phyloP scores from a whole-genome alignment of 768 basidiomycete species.

The Hygrocybe punicea region DNA sequence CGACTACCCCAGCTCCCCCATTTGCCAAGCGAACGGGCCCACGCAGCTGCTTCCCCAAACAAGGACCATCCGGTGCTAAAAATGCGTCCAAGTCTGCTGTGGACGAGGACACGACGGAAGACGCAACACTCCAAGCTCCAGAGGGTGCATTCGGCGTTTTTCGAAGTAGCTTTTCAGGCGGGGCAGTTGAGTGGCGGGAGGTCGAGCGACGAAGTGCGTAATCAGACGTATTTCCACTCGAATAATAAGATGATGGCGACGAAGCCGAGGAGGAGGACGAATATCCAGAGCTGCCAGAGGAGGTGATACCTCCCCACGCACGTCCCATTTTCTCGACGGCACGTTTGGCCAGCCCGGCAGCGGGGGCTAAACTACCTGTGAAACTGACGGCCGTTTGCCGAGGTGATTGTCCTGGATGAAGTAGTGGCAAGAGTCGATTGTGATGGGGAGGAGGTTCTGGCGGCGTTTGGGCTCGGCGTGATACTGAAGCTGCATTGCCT shows the following conservation, averaged over 20 bases:
- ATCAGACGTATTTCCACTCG: slow-evolving; percentile 25
- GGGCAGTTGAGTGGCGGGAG: slow-evolving; percentile 27
- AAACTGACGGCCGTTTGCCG: slow-evolving; percentile 73
- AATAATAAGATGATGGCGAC: slow-evolving; percentile 39
- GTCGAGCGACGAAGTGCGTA: slow-evolving; percentile 36
- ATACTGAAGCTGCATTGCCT: slow-evolving; percentile 4
- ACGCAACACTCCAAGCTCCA: slow-evolving; percentile 45
- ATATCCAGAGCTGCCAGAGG: slow-evolving; percentile 39
- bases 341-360: slow-evolving; percentile 56
- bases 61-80: slow-evolving; percentile 42
- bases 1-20: slow-evolving; percentile 33
- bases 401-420: slow-evolving; percentile 24
- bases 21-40: slow-evolving; percentile 43
- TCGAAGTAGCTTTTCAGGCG: slow-evolving; percentile 27
- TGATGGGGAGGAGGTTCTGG: background rate
- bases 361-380: slow-evolving; percentile 63
- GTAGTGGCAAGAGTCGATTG: slow-evolving; percentile 10
- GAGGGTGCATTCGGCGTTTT: slow-evolving; percentile 63
- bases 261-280: slow-evolving; percentile 45
- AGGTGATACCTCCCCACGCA: slow-evolving; percentile 29
- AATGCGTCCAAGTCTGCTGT: slow-evolving; percentile 45
- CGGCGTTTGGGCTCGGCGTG: slow-evolving; percentile 16
- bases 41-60: slow-evolving; percentile 55
- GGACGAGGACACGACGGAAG: slow-evolving; percentile 39
- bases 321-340: slow-evolving; percentile 76